Evolutionary conservation across 768 basidiomycete genomes (phyloP).

Genomic region (Suillus subalutaceus): DNA sequence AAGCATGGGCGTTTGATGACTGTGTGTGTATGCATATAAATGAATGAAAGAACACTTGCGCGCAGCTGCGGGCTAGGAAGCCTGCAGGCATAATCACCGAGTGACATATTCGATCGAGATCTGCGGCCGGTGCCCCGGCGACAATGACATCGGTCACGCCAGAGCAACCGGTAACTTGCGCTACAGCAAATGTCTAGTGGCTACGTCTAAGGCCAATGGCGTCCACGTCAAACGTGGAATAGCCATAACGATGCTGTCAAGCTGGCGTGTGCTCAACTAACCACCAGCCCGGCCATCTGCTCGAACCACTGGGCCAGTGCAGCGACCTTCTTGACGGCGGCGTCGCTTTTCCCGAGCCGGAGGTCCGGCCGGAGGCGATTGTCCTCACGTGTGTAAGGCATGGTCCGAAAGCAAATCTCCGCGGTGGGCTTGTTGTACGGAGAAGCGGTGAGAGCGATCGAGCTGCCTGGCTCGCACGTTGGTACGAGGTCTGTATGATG

Average conservation of each 20-base stretch:
- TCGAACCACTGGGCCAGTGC: slow-evolving; percentile 74
- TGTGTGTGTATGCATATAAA: background rate
- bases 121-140: background rate
- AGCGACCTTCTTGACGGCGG: slow-evolving; percentile 67
- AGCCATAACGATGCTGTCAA: background rate
- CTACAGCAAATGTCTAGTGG: background rate
- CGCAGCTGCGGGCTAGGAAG: slow-evolving; percentile 1
- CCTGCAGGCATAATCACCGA: slow-evolving; percentile 8
- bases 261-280: background rate
- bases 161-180: background rate
- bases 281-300: slow-evolving; percentile 56
- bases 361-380: slow-evolving; percentile 69
- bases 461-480: slow-evolving; percentile 44
- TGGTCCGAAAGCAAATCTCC: slow-evolving; percentile 78
- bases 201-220: background rate
- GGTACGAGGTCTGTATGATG: slow-evolving; percentile 52
- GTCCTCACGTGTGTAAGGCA: slow-evolving; percentile 67
- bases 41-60: slow-evolving; percentile 2
- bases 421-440: slow-evolving; percentile 62
- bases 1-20: background rate
- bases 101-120: slow-evolving; percentile 4
- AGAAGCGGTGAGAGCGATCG: slow-evolving; percentile 65
- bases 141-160: background rate
- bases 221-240: background rate
- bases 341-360: slow-evolving; percentile 69